Conservation (phyloP, 2,329 filamentous ascomycete species). For the Chrysosporium keratinophilum region DNA sequence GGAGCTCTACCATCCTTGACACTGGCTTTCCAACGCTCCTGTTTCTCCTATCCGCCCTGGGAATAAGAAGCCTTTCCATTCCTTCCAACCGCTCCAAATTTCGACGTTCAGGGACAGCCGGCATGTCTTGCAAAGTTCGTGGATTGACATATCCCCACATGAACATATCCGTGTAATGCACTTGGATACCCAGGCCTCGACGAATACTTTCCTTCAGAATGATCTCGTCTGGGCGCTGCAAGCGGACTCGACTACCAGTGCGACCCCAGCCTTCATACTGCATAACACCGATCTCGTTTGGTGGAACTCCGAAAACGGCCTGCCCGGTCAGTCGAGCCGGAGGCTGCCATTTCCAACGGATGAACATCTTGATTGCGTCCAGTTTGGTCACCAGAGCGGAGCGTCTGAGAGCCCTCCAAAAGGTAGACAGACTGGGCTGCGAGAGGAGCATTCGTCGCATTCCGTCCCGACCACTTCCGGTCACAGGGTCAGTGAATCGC, state of each 20-base stretch:
- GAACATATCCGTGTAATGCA: conserved; percentile 48
- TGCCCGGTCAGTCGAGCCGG: conserved; percentile 19
- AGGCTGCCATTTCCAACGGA: conserved; percentile 47
- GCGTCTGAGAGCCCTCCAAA: conserved; percentile 52
- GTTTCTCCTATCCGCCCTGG: conserved; percentile 3
- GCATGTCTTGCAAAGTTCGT: conserved; percentile 41
- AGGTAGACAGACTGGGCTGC: conserved; percentile 46
- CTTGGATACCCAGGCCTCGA: conserved; percentile 45
- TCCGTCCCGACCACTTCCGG: conserved; percentile 41
- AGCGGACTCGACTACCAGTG: conserved; percentile 30
- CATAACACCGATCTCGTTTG: conserved; percentile 43
- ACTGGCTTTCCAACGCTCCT: conserved; percentile 1
- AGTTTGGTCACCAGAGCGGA: conserved; percentile 41
- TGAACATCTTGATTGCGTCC: conserved; percentile 48
- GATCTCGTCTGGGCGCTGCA: conserved; percentile 50
- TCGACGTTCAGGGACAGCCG: conserved; percentile 45
- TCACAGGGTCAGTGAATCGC: conserved; percentile 54
- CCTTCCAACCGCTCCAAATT: conserved; percentile 35
- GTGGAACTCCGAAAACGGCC: conserved; percentile 44
- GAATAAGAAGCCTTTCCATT: conserved; percentile 12
- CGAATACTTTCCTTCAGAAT: conserved; percentile 47
- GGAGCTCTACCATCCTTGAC: conserved; percentile 6
- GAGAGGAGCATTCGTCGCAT: conserved; percentile 51
- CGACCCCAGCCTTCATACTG: conserved; percentile 30
- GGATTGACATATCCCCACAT: conserved; percentile 53